phyloP scores from a whole-genome alignment of 306 rosid genomes.

The Carpinus viminea region DNA sequence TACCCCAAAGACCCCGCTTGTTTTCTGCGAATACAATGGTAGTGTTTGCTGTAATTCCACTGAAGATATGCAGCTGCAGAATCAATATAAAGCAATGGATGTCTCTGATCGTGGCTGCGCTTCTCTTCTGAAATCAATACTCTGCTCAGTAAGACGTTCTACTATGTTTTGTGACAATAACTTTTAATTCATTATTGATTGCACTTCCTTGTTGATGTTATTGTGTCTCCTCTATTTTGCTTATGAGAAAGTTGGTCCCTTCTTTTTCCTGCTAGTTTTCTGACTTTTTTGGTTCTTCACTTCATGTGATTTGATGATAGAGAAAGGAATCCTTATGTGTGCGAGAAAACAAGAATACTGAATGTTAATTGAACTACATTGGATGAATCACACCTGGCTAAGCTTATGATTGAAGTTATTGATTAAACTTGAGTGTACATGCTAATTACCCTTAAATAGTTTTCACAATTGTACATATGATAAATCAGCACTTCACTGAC shows the following conservation, averaged over 20 bases:
- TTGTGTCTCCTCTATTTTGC: neutral
- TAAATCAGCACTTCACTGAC: neutral
- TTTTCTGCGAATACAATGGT: constrained; percentile 43
- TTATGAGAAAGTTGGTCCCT: neutral
- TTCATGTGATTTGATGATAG: neutral
- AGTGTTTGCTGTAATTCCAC: constrained; percentile 43
- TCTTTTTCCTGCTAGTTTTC: neutral
- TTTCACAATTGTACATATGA: neutral
- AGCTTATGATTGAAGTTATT: neutral
- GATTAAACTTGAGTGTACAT: neutral
- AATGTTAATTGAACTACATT: neutral
- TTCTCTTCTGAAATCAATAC: constrained; percentile 39
- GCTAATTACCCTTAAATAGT: no score
- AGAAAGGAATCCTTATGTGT: neutral
- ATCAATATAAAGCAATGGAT: constrained; percentile 21
- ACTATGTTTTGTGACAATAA: neutral
- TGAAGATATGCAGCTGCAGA: constrained; percentile 26
- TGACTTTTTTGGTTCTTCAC: neutral
- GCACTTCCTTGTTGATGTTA: neutral
- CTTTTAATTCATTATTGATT: neutral
- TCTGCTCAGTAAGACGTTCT: constrained; percentile 34
- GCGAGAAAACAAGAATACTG: neutral
- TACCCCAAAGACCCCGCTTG: constrained; percentile 20
- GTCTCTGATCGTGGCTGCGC: constrained; percentile 23
- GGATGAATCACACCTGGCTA: neutral